A percentile compares a stretch with the other conserved stretches of the same genome.
phyloP scores from a whole-genome alignment of 768 basidiomycete species.

The Wakefieldia striispora region DNA sequence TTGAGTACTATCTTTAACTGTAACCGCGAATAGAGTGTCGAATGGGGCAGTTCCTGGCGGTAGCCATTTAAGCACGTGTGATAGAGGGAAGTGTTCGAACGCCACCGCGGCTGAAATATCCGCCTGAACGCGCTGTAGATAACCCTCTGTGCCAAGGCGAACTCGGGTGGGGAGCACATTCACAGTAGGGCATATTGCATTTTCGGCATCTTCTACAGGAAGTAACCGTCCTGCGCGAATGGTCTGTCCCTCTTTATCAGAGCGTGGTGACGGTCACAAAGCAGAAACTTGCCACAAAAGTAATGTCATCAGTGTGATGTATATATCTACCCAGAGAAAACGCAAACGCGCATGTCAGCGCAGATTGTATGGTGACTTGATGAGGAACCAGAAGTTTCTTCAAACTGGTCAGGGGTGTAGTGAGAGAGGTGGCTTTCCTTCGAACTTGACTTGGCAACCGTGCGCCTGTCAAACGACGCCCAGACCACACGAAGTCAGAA shows the following conservation, averaged over 20 bases:
- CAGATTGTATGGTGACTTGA: slow-evolving; percentile 34
- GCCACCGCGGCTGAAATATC: slow-evolving; percentile 27
- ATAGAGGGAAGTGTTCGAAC: slow-evolving; percentile 32
- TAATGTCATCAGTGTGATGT: slow-evolving; percentile 24
- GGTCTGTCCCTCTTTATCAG: slow-evolving; percentile 18
- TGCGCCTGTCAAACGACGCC: slow-evolving; percentile 2
- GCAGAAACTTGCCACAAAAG: slow-evolving; percentile 31
- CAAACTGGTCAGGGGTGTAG: slow-evolving; percentile 18
- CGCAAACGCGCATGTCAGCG: slow-evolving; percentile 28
- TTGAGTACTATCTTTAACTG: slow-evolving; percentile 19
- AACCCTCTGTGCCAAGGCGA: slow-evolving; percentile 10
- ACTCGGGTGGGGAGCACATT: slow-evolving; percentile 31
- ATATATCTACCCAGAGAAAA: slow-evolving; percentile 24
- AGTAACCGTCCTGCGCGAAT: slow-evolving; percentile 32
- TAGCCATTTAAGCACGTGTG: slow-evolving; percentile 32
- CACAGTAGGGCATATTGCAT: slow-evolving; percentile 25
- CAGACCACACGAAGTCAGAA: slow-evolving; percentile 18
- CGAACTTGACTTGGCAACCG: slow-evolving; percentile 6
- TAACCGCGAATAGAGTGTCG: slow-evolving; percentile 33
- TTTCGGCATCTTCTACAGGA: slow-evolving; percentile 24
- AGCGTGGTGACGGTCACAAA: neutral
- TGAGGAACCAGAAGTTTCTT: slow-evolving; percentile 18
- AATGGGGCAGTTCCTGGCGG: slow-evolving; percentile 22
- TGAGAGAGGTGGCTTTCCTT: slow-evolving; percentile 11
- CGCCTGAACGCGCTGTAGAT: slow-evolving; percentile 22